Base-by-base conservation (phyloP, 2,329 filamentous ascomycete species). In the Plenodomus tracheiphilus region DNA sequence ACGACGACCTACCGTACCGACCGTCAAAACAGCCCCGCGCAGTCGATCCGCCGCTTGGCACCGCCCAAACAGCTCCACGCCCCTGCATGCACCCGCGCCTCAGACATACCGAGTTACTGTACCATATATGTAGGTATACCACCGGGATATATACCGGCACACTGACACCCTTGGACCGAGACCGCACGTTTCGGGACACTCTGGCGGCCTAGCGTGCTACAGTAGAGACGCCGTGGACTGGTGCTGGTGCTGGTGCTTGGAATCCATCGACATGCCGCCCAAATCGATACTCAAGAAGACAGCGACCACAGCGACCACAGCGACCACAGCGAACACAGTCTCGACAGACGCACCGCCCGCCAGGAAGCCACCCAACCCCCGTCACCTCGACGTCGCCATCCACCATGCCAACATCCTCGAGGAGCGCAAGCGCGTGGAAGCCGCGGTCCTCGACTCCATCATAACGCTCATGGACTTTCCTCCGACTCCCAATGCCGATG, bases 361-460 rank as follows among this genome's bases (percentile, higher is more conserved):
- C 34, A 38, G 46, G 58, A 69, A 60, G 53, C 66, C 60, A 47
- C 65, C 61, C 62, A 75, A 65, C 50, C 64, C 69, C 49, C 70
- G 72, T 59, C 74, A 79, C 60, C 72, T 75, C n/a, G 81, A 86
- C 50, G 81, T 90, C 47, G 93, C 91, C 41, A 75, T 94, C 50
- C 84, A 91, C 64, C 91, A 97, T 77, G 93, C 93, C 36, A 82
- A 82, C 59, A 83, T 90, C 46, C 85, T 97, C 43, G 88, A 96
- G 72, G 81, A 89, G 60, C 89, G 88, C 65, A 95, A 93, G 71
- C 84, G 88, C 41, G 80, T 89, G 57, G 87, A 96, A 74, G 76
- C 82, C 34, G 75, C 85, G 54, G 93, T 97, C 56, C 79, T 92
- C 47, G 80, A 86, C 57, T 80, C 81, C 62, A 84, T 93, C 53